Percentiles rank a stretch among this genome's conserved stretches.
Evolutionary conservation across 1,139 yeast species (phyloP).

Genomic region (Scheffersomyces insectosa): DNA sequence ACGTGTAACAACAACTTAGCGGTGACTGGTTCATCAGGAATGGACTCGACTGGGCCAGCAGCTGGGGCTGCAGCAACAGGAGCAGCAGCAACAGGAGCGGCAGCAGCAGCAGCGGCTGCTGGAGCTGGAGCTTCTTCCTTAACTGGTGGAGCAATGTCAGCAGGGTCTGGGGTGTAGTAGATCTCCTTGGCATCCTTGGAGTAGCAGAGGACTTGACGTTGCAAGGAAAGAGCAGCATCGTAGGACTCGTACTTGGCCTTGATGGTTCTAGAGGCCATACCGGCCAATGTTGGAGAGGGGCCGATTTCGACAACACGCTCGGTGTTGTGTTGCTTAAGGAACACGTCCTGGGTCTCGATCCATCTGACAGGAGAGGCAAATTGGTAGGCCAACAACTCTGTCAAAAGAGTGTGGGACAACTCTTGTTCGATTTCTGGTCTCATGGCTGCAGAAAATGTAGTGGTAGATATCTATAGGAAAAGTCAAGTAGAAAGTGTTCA

Average conservation of each 20-base stretch:
- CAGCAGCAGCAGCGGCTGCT: slow-evolving; percentile 37
- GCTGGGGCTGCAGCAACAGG: slow-evolving; percentile 52
- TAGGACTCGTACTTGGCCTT: slow-evolving; percentile 95
- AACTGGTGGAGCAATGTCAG: slow-evolving; percentile 53
- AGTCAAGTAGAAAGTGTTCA: too few species aligned
- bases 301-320: slow-evolving; percentile 98
- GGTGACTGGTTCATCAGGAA: slow-evolving; percentile 87
- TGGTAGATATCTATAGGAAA: too few species aligned
- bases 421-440: slow-evolving; percentile 98
- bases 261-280: slow-evolving; percentile 97
- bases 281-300: slow-evolving; percentile 97
- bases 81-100: slow-evolving; percentile 47
- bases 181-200: slow-evolving; percentile 95
- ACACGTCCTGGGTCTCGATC: slow-evolving; percentile 99
- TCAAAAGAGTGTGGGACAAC: slow-evolving; percentile 88
- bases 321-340: slow-evolving; percentile 89
- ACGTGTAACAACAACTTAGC: slow-evolving; percentile 84
- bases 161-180: slow-evolving; percentile 91
- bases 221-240: slow-evolving; percentile 95
- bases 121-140: slow-evolving; percentile 25
- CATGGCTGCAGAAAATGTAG: slow-evolving; percentile 42
- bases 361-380: slow-evolving; percentile 99
- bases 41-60: slow-evolving; percentile 67
- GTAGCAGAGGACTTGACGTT: slow-evolving; percentile 95
- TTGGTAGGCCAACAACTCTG: slow-evolving; percentile 96